These are phyloP conservation scores for Carex parvula DNA, from an alignment of 176 grass and related monocot species.

Conservation along the genomic window DNA sequence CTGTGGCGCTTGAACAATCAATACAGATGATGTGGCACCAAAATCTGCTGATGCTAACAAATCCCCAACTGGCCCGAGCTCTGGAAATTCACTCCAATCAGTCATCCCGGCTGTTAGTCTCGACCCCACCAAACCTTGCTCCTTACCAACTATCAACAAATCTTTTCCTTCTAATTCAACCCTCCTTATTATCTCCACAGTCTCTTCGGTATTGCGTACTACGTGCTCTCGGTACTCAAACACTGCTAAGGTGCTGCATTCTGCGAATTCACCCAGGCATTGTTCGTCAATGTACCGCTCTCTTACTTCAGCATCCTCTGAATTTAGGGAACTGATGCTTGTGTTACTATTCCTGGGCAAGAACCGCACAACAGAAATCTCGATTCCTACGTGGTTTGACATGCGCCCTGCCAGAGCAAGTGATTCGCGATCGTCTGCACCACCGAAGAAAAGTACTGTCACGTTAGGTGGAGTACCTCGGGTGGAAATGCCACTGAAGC, in stretches of 20 bases:
- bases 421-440: slow-evolving; percentile 64
- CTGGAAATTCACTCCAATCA: slow-evolving; percentile 80
- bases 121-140: slow-evolving; percentile 29
- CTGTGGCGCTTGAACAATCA: slow-evolving; percentile 51
- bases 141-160: slow-evolving; percentile 56
- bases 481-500: slow-evolving; percentile 27
- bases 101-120: slow-evolving; percentile 50
- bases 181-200: slow-evolving; percentile 44
- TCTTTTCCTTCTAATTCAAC: slow-evolving; percentile 39
- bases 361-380: slow-evolving; percentile 51
- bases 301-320: slow-evolving; percentile 38
- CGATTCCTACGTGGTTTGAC: slow-evolving; percentile 34
- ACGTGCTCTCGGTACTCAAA: slow-evolving; percentile 52
- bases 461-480: slow-evolving; percentile 26
- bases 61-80: slow-evolving; percentile 72
- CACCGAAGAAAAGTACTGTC: slow-evolving; percentile 65
- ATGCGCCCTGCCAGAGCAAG: slow-evolving; percentile 52
- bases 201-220: slow-evolving; percentile 54
- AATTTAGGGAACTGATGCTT: not conserved
- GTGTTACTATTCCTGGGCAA: slow-evolving; percentile 27
- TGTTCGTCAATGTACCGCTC: slow-evolving; percentile 51
- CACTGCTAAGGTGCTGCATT: not conserved
- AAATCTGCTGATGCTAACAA: slow-evolving; percentile 68
- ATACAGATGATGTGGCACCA: slow-evolving; percentile 42
- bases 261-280: slow-evolving; percentile 44